Evolutionary conservation across 2,329 filamentous ascomycete species (phyloP), one percentile per base, ranked within the genome.

Genomic region (Stenocarpella maydis): DNA sequence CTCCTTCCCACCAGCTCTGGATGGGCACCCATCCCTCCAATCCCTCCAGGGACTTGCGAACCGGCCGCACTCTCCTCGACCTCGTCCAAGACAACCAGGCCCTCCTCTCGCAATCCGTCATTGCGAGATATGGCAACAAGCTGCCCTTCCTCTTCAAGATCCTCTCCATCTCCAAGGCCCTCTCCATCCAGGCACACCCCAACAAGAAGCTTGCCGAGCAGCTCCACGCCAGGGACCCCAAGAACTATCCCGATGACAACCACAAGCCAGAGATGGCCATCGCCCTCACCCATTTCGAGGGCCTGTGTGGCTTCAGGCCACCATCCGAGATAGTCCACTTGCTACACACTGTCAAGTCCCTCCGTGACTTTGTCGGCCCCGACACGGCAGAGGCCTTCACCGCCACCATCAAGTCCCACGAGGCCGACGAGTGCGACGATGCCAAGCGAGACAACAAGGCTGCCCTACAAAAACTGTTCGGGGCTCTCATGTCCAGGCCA

Each of bases 211-310:
- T 97, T 17, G 96, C 96, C 64, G 95, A 97, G 82, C 84, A 94
- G 78, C 85, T 99, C 37, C 96, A 98, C 80, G 88, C 90, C 47
- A 90, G 87, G 72, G 95, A 99, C 78, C 88, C 94, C 60, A 71
- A 93, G 82, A 97, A 99, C 84, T 99, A 99, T 78, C 96, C 95
- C 69, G 94, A 99, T 85, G 95, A 98, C 84, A 99, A 99, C 83
- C 96, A 99, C 86, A 99, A 99, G 83, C 96, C 96, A 41, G 96
- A 99, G 82, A 99, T 99, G 96, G 95, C 96, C 72, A 97, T 99
- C 80, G 96, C 96, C 72, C 91, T 99, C 76, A 98, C 96, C 1
- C 91, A 94, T 0, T 99, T 99, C 74, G 95, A 98, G 78, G 96
- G 96, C 0, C 88, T 99, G 41, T 99, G 96, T 76, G 96, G 96